Base-by-base conservation (phyloP, 495 filamentous ascomycete genomes). In the Daldinia childiae region DNA sequence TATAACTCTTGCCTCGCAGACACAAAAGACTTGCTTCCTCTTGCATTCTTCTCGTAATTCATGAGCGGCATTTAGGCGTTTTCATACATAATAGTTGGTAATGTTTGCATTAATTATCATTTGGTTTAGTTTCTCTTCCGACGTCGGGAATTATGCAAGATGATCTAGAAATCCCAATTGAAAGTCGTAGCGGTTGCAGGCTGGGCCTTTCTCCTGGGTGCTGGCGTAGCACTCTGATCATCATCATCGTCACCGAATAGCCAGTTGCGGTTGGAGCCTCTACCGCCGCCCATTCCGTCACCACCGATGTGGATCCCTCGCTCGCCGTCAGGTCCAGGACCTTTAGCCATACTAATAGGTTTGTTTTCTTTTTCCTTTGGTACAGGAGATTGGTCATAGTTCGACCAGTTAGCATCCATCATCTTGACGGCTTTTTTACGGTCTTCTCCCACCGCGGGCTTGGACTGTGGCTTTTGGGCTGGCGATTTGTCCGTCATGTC, bases 211-310 rank as follows among this genome's bases (percentile, higher is more conserved):
- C 79, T 83, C 21, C 73, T 75, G 12, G 80, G 70, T 6, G 74
- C 75, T 15, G 79, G 74, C 19, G 77, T 66, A 29, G 60, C 30
- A 38, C 72, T 65, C 7, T 64, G 68, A 12, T 75, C 79, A 17
- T 83, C 84, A 39, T 84, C 81, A 24, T 87, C 86, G 57, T 87
- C 87, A 27, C 89, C 87, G 70, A 87, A 86, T 6, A 85, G 79
- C 90, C 90, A 93, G 68, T 79, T 77, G 63, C 87, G 79, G n/a
- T 80, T 81, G 15, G 82, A 72, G 15, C 86, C 90, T 76, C 87
- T 91, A 67, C 85, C 86, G 52, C 90, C 90, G 32, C 91, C 91
- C 89, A 92, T 93, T 27, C 91, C 92, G 69, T 94, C 88, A 34
- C 92, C 91, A 1, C 80, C 86, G 39, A 86, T 90, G 61, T 80